Percentiles rank a stretch among this genome's conserved stretches.
Evolutionary conservation across 2,329 filamentous ascomycete genomes (phyloP).

Genomic region (Neonectria neomacrospora): DNA sequence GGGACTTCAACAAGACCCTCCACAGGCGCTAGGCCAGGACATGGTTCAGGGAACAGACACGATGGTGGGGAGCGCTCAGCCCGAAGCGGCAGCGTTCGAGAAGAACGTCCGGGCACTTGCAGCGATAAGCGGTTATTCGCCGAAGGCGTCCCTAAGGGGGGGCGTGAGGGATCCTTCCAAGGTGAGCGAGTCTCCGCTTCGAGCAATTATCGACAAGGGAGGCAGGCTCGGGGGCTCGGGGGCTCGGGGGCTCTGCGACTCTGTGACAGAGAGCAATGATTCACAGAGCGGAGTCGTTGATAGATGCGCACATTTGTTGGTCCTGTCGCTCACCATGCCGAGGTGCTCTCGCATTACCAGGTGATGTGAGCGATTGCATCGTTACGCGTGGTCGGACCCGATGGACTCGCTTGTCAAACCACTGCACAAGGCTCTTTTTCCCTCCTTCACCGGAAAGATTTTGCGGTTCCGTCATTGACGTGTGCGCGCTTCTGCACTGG

Average conservation of each 20-base stretch:
- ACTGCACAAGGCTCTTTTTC: background rate
- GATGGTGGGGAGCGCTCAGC: conserved; percentile 11
- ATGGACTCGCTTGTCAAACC: conserved; percentile 7
- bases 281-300: conserved; percentile 20
- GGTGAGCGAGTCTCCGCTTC: background rate
- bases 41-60: conserved; percentile 4
- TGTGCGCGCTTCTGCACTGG: background rate
- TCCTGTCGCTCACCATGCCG: background rate
- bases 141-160: conserved; percentile 11
- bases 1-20: conserved; percentile 7
- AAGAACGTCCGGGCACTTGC: conserved; percentile 12
- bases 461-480: background rate
- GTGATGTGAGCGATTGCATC: background rate
- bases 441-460: background rate
- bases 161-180: conserved; percentile 9
- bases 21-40: conserved; percentile 5
- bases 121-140: conserved; percentile 9
- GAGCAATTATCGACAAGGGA: conserved; percentile 2
- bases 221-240: too few relatives aligned
- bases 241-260: conserved; percentile 1
- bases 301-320: conserved; percentile 9
- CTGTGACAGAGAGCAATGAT: conserved; percentile 25
- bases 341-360: background rate
- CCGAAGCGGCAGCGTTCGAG: conserved; percentile 28
- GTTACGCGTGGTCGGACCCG: conserved; percentile 2